phyloP scores from a whole-genome alignment of 345 rosid genomes.

The Aegle marmelos region DNA sequence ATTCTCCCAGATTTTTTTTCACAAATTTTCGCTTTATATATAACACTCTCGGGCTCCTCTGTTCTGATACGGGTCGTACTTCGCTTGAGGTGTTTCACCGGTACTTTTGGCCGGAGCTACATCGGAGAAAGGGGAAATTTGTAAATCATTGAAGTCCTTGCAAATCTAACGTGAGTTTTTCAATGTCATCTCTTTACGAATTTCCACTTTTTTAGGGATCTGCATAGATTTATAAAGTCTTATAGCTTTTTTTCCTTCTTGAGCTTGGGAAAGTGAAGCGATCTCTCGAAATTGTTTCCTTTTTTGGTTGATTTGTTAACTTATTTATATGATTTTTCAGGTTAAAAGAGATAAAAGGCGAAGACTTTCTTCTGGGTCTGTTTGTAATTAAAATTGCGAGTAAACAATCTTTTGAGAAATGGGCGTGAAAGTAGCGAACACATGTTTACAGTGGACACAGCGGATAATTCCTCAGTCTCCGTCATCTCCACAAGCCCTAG shows the following conservation, averaged over 20 bases:
- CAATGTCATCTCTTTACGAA: neutral
- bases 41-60: neutral
- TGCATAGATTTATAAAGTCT: constrained; percentile 15
- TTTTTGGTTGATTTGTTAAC: neutral
- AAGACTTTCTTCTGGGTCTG: constrained; percentile 9
- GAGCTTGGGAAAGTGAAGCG: neutral
- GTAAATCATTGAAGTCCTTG: neutral
- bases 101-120: constrained; percentile 7
- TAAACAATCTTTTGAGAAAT: constrained; percentile 22
- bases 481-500: constrained; percentile 56
- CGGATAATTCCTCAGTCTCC: constrained; percentile 49
- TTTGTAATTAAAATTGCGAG: neutral
- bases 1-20: neutral
- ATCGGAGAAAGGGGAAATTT: neutral
- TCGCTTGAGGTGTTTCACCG: constrained; percentile 24
- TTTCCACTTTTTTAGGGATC: neutral
- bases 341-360: constrained; percentile 9
- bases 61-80: constrained; percentile 21
- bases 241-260: neutral
- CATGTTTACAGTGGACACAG: constrained; percentile 61
- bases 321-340: constrained; percentile 27
- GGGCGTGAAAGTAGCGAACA: constrained; percentile 62
- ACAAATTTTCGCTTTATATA: constrained; percentile 2
- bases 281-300: neutral
- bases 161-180: constrained; percentile 18